Conservation (phyloP, 306 rosid species). For the Cicer chorassanicum region DNA sequence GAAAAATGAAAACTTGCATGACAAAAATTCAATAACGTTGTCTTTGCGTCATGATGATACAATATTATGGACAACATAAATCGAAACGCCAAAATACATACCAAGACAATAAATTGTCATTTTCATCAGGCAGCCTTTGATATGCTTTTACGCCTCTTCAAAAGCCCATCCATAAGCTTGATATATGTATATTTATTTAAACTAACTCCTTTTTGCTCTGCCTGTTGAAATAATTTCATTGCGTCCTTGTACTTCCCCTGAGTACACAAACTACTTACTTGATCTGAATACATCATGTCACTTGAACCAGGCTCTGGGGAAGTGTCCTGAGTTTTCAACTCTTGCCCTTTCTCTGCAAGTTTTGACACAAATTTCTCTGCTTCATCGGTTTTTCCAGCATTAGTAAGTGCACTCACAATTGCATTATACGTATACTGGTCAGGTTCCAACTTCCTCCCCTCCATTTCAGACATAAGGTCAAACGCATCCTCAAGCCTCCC, state of each 20-base stretch:
- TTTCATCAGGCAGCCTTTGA: constrained; percentile 48
- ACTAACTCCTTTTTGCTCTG: constrained; percentile 61
- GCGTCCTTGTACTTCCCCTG: constrained; percentile 84
- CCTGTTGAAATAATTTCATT: constrained; percentile 63
- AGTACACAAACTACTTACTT: constrained; percentile 65
- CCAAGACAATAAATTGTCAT: constrained; percentile 34
- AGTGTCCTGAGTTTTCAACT: constrained; percentile 44
- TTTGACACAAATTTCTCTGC: constrained; percentile 63
- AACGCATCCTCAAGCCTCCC: constrained; percentile 69
- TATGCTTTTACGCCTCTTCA: constrained; percentile 75
- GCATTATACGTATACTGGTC: constrained; percentile 69
- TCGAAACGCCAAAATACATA: constrained; percentile 27
- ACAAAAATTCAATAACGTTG: constrained; percentile 18
- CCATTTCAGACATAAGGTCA: constrained; percentile 71
- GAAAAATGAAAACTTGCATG: constrained; percentile 31
- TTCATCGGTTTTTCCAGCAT: constrained; percentile 65
- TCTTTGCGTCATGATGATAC: constrained; percentile 24
- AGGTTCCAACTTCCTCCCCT: constrained; percentile 63
- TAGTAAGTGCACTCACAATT: constrained; percentile 59
- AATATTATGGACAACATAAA: constrained; percentile 28
- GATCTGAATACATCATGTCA: constrained; percentile 58
- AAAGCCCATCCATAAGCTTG: constrained; percentile 77
- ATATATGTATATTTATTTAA: constrained; percentile 59
- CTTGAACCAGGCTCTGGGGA: constrained; percentile 54
- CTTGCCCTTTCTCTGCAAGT: constrained; percentile 58